These are phyloP conservation scores for Monilinia fructigena DNA, from an alignment of 2,329 filamentous ascomycete species.

Conservation along the genomic window DNA sequence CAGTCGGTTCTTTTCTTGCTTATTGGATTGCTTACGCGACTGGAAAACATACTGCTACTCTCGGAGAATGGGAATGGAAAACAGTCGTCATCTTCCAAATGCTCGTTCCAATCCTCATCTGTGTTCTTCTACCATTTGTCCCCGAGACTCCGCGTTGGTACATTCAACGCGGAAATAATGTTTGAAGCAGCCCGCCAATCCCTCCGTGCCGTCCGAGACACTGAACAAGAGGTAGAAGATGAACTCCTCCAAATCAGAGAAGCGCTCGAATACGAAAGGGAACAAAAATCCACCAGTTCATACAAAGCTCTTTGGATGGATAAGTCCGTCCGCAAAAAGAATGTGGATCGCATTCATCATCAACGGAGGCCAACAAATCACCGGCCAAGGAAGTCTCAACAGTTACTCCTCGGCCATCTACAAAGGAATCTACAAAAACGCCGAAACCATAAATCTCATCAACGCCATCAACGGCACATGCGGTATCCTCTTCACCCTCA, in stretches of 20 bases:
- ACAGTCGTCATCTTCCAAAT: slow-evolving; percentile 73
- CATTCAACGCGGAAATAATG: slow-evolving; percentile 56
- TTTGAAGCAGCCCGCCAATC: slow-evolving; percentile 50
- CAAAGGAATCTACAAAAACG: slow-evolving; percentile 63
- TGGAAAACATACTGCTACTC: slow-evolving; percentile 27
- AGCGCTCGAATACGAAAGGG: slow-evolving; percentile 70
- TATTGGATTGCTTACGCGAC: slow-evolving; percentile 35
- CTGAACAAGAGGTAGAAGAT: slow-evolving; percentile 59
- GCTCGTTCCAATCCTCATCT: slow-evolving; percentile 62
- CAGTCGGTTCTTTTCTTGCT: slow-evolving; percentile 47
- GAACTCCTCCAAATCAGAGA: slow-evolving; percentile 65
- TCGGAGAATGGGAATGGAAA: slow-evolving; percentile 70
- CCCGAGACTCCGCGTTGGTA: slow-evolving; percentile 70
- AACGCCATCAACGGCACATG: slow-evolving; percentile 73
- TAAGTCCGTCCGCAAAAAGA: slow-evolving; percentile 64
- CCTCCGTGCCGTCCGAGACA: slow-evolving; percentile 59
- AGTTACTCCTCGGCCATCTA: slow-evolving; percentile 73
- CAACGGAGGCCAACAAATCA: slow-evolving; percentile 56
- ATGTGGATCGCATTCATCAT: slow-evolving; percentile 63
- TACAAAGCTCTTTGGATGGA: slow-evolving; percentile 71
- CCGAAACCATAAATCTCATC: slow-evolving; percentile 65
- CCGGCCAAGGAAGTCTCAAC: slow-evolving; percentile 60
- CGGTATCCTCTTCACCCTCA: slow-evolving; percentile 70
- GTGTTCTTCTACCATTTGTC: slow-evolving; percentile 61
- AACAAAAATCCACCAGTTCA: slow-evolving; percentile 57